phyloP scores from a whole-genome alignment of 2,329 filamentous ascomycete genomes.

The Aureobasidium sp. region DNA sequence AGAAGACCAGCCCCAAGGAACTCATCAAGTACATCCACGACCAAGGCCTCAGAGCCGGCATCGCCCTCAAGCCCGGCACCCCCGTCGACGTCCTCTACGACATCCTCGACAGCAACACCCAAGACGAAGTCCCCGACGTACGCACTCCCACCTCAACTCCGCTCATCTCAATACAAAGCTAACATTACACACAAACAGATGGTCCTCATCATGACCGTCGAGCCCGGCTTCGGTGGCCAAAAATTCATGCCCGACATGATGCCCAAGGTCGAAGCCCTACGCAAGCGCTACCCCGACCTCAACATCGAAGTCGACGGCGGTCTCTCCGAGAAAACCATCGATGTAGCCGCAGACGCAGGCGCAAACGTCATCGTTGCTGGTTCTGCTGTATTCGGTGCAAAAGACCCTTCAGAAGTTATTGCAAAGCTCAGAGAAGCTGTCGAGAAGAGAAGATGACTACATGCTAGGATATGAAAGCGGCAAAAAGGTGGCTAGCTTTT shows the following conservation, averaged over 20 bases:
- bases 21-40: conserved; percentile 88
- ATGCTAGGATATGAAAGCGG: not conserved
- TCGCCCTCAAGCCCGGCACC: conserved; percentile 92
- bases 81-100: conserved; percentile 88
- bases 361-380: conserved; percentile 98
- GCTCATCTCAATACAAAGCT: not conserved
- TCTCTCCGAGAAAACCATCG: conserved; percentile 78
- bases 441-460: conserved; percentile 44
- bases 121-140: conserved; percentile 80
- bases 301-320: conserved; percentile 98
- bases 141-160: no score
- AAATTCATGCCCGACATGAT: conserved; percentile 97
- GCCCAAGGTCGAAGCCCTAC: conserved; percentile 81
- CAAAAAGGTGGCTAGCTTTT: not conserved
- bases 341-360: conserved; percentile 87
- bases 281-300: conserved; percentile 76
- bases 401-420: conserved; percentile 83
- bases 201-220: conserved; percentile 97
- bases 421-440: conserved; percentile 70
- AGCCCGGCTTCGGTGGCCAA: conserved; percentile 95
- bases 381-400: conserved; percentile 88
- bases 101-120: conserved; percentile 64
- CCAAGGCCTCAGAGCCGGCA: conserved; percentile 78
- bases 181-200: conserved; percentile 51
- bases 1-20: conserved; percentile 72